These are phyloP conservation scores for Pseudopyricularia javanii DNA, from an alignment of 2,329 filamentous ascomycete species.

Conservation along the genomic window DNA sequence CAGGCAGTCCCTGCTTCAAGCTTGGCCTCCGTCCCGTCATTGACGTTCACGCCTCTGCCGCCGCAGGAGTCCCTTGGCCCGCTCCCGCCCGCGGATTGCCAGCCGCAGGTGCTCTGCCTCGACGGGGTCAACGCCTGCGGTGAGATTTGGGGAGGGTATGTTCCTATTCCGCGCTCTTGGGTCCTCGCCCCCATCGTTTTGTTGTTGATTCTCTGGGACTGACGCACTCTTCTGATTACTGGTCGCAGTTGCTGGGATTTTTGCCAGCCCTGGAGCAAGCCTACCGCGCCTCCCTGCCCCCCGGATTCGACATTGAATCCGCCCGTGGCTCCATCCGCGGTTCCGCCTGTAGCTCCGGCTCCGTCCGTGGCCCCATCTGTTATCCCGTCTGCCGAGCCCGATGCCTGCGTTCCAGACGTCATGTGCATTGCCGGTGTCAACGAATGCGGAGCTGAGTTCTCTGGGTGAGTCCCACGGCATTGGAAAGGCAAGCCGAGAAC, in stretches of 20 bases:
- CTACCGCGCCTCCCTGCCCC: background rate
- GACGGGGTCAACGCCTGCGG: background rate
- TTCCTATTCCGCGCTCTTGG: too few species aligned
- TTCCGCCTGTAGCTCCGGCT: background rate
- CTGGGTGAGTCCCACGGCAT: background rate
- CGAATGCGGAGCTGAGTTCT: background rate
- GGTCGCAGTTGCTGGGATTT: background rate
- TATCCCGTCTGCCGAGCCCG: background rate
- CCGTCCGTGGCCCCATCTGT: background rate
- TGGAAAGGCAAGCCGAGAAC: background rate
- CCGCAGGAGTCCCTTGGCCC: background rate
- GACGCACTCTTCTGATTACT: background rate
- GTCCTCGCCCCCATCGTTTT: background rate
- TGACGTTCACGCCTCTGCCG: background rate
- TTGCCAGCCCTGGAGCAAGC: conserved; percentile 1
- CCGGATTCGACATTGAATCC: background rate
- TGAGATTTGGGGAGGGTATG: background rate
- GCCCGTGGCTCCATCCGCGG: too few species aligned
- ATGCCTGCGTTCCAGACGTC: background rate
- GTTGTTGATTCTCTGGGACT: background rate
- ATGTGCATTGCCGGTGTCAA: background rate
- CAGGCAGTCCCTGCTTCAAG: background rate
- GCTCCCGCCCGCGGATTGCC: background rate
- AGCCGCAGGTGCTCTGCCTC: background rate
- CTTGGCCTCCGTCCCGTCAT: background rate